These are phyloP conservation scores for Xylaria flabelliformis DNA, from an alignment of 495 filamentous ascomycete species.

Conservation along the genomic window DNA sequence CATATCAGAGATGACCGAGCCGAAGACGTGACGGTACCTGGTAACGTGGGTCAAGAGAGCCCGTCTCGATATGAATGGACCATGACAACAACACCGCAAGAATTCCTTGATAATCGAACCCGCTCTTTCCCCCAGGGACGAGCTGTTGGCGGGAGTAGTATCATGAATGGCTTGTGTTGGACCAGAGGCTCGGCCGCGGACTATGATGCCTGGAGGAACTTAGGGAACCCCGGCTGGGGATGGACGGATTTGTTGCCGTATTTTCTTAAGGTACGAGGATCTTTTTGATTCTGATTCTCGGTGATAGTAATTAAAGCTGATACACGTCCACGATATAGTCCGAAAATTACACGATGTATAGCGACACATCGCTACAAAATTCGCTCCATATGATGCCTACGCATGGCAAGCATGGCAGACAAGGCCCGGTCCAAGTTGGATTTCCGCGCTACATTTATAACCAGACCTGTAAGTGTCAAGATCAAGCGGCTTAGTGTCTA, in stretches of 20 bases:
- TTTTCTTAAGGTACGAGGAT: constrained; percentile 55
- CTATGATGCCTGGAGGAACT: constrained; percentile 63
- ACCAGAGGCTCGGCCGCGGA: constrained; percentile 53
- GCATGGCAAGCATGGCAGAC: constrained; percentile 41
- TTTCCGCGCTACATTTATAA: constrained; percentile 61
- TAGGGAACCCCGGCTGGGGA: constrained; percentile 70
- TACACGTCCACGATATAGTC: constrained; percentile 29
- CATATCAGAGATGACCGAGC: constrained; percentile 39
- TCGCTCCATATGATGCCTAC: constrained; percentile 46
- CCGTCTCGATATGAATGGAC: constrained; percentile 37
- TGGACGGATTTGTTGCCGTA: constrained; percentile 66
- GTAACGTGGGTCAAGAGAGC: constrained; percentile 37
- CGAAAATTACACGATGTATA: constrained; percentile 29
- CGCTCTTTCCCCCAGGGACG: constrained; percentile 47
- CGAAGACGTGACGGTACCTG: constrained; percentile 43
- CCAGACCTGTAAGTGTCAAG: constrained; percentile 46
- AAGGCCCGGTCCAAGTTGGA: constrained; percentile 57
- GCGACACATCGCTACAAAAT: constrained; percentile 40
- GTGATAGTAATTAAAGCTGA: constrained; percentile 3
- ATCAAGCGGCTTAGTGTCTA: background rate
- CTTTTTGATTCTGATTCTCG: background rate
- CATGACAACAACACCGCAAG: constrained; percentile 29
- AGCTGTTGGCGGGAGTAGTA: constrained; percentile 55
- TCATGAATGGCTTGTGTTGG: constrained; percentile 56
- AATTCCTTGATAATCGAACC: constrained; percentile 45